Evolutionary conservation across 2,329 filamentous ascomycete species (phyloP), one percentile per base, ranked within the genome.

Genomic region (Colletotrichum australisinense): DNA sequence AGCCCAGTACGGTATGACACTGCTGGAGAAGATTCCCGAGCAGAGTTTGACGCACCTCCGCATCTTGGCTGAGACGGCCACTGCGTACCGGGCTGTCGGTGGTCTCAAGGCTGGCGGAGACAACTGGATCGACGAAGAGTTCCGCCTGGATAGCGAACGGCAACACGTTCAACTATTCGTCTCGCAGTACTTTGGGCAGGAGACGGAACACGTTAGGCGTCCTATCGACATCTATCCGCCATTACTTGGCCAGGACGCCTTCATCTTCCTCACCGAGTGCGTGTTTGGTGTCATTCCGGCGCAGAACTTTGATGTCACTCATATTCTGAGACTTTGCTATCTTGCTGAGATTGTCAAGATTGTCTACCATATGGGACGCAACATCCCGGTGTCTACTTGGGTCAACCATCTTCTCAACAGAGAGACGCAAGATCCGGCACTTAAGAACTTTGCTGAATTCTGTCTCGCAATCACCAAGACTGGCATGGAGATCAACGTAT

Each of bases 311-410:
- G 94, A 97, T 68, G 90, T 97, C 55, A 89, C 92, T 53, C 93
- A 98, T 81, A 82, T 98, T 64, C 83, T 98, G 63, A 92, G 93
- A 49, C 86, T 98, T 58, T 98, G 95, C 83, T 98, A 97, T 80
- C 88, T 97, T 68, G 94, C 94, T 3, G 97, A 99, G 83, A 91
- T 99, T 70, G 91, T 97, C 73, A 97, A 97, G 83, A 92, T 95
- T 6, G 88, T 95, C 19, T 88, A 87, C 74, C 86, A 90, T 77
- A 86, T 91, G 80, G 86, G 86, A 28, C 86, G 86, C 62, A 90
- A 90, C 78, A 87, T 90, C 59, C 85, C 88, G 0, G 80, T 84
- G 4, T 82, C 84, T 6, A 83, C 81, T 66, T 92, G 88, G 86
- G 78, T 89, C 12, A 82, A 84, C 30, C 82, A 82, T 56, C 82